These are phyloP conservation scores for Fusarium sp. DNA, from an alignment of 2,329 filamentous ascomycete genomes.

Conservation along the genomic window DNA sequence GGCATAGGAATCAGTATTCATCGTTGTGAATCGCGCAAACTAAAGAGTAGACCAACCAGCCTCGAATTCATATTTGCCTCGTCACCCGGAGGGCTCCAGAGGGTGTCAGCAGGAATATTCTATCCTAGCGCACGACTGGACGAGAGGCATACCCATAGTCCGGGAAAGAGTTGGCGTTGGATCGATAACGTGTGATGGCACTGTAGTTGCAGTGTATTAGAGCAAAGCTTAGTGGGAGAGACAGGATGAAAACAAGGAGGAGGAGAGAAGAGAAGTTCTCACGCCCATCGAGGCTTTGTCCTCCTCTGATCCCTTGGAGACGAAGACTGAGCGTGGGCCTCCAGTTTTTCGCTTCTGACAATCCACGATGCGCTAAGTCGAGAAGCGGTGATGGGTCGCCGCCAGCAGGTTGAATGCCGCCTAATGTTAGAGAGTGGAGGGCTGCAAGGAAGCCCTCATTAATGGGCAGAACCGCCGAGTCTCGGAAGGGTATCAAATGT, in stretches of 20 bases:
- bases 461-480: neutral
- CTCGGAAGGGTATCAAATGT: neutral
- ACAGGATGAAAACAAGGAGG: slow-evolving; percentile 2
- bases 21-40: neutral
- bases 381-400: slow-evolving; percentile 20
- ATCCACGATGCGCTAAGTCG: slow-evolving; percentile 32
- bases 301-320: slow-evolving; percentile 34
- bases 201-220: slow-evolving; percentile 33
- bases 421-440: neutral
- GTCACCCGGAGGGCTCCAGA: slow-evolving; percentile 40
- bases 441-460: neutral
- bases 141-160: slow-evolving; percentile 53
- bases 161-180: slow-evolving; percentile 51
- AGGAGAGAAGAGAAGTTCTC: slow-evolving; percentile 31
- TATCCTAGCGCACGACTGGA: slow-evolving; percentile 8
- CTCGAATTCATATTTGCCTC: slow-evolving; percentile 34
- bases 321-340: slow-evolving; percentile 37
- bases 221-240: slow-evolving; percentile 21
- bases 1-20: slow-evolving; percentile 19
- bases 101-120: slow-evolving; percentile 32
- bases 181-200: slow-evolving; percentile 49
- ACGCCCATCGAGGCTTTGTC: slow-evolving; percentile 47
- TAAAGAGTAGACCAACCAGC: slow-evolving; percentile 36
- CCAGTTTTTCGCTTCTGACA: slow-evolving; percentile 42
- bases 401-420: slow-evolving; percentile 9